Evolutionary conservation across 2,329 filamentous ascomycete species (phyloP), one percentile per base, ranked within the genome.

Genomic region (Cercospora sojina): DNA sequence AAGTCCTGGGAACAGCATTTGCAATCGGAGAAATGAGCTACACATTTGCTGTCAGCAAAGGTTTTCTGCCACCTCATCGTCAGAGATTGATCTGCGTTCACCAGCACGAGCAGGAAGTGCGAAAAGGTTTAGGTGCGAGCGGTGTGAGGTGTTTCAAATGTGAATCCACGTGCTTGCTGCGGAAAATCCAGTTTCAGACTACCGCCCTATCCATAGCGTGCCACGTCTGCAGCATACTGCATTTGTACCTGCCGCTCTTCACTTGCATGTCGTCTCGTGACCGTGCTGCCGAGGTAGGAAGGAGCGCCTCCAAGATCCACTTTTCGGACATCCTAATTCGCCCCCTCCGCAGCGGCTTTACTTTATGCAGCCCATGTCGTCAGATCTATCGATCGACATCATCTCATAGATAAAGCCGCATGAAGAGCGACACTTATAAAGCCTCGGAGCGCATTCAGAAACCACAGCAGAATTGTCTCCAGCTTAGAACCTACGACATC

Each of bases 1-100:
- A 49, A 65, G 29, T 69, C 62, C 9, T 75, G 69, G 69, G 70
- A 69, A 38, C 56, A 68, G 62, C 59, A 58, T 53, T 16, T 53
- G 23, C 23, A 53, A 16, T 53, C 47, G 47, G 47, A 27, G 47
- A 27, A 53, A 9, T 53, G 47, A 53, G 47, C 13, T 29, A 5
- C 16, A 23, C 20, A 9, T 25, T 13, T 20, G 47, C 47, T 25
- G 47, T 29, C 47, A 27, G 47, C 3, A 13, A 6, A 29, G 23
- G 1, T n/a, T 12, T 53, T 27, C 13, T n/a, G 20, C 5, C 23
- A 13, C 25, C 10, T 25, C 16, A 23, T 25, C 7, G 47, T 29
- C n/a, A 31, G 55, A 9, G 23, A 31, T n/a, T 12, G 29, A 56
- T 56, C 51, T 18, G 43, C 18, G 35, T n/a, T 41, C 1, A 6